phyloP scores from a whole-genome alignment of 371 early-diverging fungal species.

The Mucor circinelloides region DNA sequence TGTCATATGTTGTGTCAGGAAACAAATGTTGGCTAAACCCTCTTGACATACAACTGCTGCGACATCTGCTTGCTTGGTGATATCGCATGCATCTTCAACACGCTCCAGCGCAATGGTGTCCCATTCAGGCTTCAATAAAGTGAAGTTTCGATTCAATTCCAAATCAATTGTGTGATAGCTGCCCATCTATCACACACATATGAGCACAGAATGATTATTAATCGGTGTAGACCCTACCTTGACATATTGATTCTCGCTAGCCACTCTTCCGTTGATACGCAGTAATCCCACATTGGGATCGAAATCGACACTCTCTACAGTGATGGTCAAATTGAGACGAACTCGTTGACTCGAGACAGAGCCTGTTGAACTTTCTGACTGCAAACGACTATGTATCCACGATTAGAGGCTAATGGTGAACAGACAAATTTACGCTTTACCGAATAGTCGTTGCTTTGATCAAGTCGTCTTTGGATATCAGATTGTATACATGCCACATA shows the following conservation, averaged over 20 bases:
- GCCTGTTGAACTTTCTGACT: conserved; percentile 85
- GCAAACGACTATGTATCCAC: conserved; percentile 67
- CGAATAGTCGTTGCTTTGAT: conserved; percentile 87
- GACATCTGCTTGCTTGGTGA: conserved; percentile 90
- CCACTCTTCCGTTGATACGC: conserved; percentile 88
- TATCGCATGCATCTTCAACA: conserved; percentile 88
- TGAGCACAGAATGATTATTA: background rate
- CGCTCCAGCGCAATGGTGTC: conserved; percentile 90
- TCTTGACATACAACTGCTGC: conserved; percentile 96
- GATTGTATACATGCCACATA: conserved; percentile 98
- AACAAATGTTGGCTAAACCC: conserved; percentile 93
- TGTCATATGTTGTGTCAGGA: conserved; percentile 94
- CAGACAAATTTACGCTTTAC: conserved; percentile 39
- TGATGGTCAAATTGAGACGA: conserved; percentile 80
- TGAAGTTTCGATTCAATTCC: conserved; percentile 87
- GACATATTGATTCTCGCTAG: conserved; percentile 86
- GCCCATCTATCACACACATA: conserved; percentile 67
- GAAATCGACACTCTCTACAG: conserved; percentile 86
- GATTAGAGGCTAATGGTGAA: background rate
- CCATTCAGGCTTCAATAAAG: conserved; percentile 89
- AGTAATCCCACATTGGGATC: conserved; percentile 86
- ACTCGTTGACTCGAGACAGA: conserved; percentile 87
- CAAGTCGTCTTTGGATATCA: conserved; percentile 85
- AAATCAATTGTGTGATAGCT: conserved; percentile 95
- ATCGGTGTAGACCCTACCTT: conserved; percentile 57